Base-by-base conservation (phyloP, 2,329 filamentous ascomycete genomes). In the Ascocoryne sarcoides region DNA sequence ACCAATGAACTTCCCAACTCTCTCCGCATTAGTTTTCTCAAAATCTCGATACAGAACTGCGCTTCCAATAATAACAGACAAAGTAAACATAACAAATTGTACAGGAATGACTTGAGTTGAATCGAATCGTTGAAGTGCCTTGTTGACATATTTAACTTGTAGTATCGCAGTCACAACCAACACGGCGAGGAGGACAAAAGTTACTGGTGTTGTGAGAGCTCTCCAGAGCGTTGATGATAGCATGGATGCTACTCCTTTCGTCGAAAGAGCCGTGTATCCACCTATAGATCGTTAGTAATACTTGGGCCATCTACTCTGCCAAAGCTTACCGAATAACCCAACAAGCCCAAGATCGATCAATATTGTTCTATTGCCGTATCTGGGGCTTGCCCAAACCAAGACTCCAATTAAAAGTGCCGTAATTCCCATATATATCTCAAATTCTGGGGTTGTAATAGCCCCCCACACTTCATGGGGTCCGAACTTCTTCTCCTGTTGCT, bases 101-200 rank as follows among this genome's bases (percentile, higher is more conserved):
- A 92, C 92, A 0, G 92, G 92, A 48, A 98, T 98, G 52, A 98
- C 92, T 60, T 95, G 88, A 0, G 92, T 98, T 5, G 92, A 95
- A 62, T 95, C 87, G 66, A 96, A 98, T 34, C 85, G 79, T 60
- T 95, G 89, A 38, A 98, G 69, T 1, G 82, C 81, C 37, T 77
- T 84, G 65, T 96, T 98, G 60, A 98, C 76, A 59, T 96, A 98
- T 59, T 87, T 90, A 53, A 98, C 90, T 65, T 98, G 92, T 83
- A 96, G 88, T 44, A 98, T 69, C 5, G 92, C 92, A 1, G 90
- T 96, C 33, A 69, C 74, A 14, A 92, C 70, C 18, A 98, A 73
- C 36, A 96, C 73, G 37, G 83, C 67, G 7, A 92, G 62, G n/a
- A 98, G 74, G 1, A 79, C 75, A 58, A 96, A 98, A 15, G 88